Percentiles rank a stretch among this genome's conserved stretches.
phyloP scores from a whole-genome alignment of 2,329 filamentous ascomycete species.

The Claviceps maximensis region DNA sequence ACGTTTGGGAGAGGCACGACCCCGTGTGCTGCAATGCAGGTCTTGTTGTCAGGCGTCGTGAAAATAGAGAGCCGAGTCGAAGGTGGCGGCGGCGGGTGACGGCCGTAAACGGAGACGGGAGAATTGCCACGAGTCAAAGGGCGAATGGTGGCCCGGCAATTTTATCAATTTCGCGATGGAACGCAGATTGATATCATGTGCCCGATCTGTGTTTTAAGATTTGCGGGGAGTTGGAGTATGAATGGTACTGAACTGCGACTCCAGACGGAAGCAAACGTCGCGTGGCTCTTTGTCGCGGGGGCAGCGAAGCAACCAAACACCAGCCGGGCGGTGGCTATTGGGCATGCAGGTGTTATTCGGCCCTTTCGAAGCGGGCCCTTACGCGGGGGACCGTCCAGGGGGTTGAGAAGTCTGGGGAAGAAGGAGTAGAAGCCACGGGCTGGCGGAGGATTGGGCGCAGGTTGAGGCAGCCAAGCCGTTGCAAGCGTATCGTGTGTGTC shows the following conservation, averaged over 20 bases:
- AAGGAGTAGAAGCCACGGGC: constrained; percentile 2
- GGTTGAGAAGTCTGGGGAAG: constrained; percentile 7
- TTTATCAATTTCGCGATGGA: constrained; percentile 5
- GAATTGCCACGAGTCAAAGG: neutral
- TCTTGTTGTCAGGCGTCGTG: neutral
- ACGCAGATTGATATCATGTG: constrained; percentile 3
- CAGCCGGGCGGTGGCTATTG: constrained; percentile 11
- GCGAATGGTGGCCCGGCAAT: neutral
- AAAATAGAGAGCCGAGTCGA: neutral
- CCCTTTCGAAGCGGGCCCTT: constrained; percentile 22
- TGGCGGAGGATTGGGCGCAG: neutral
- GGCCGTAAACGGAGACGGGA: neutral
- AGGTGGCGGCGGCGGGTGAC: neutral
- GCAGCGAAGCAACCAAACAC: constrained; percentile 6
- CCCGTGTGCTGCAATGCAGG: neutral
- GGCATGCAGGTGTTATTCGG: constrained; percentile 24
- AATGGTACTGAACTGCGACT: constrained; percentile 3
- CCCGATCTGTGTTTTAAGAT: constrained; percentile 6
- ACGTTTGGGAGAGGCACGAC: neutral
- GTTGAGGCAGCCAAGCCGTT: neutral
- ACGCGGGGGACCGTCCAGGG: constrained; percentile 16
- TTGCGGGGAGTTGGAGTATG: constrained; percentile 17
- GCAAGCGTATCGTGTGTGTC: too few relatives aligned
- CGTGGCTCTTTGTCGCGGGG: constrained; percentile 5
- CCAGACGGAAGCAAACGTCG: constrained; percentile 5